Evolutionary conservation across 2,329 filamentous ascomycete species (phyloP).

Genomic region (Apiospora koreana): DNA sequence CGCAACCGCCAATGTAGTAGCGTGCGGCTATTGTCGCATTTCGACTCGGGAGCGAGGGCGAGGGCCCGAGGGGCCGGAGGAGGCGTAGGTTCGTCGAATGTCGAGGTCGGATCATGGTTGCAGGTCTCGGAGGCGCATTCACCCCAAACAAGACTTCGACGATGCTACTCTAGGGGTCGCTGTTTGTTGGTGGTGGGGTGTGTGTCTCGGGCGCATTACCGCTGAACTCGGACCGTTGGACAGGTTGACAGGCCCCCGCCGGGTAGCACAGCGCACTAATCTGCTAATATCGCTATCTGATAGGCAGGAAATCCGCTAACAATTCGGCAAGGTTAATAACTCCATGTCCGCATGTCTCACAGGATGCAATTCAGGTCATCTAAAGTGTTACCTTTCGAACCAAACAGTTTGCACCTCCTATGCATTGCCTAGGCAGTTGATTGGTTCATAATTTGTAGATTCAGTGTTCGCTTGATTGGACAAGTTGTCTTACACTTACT

Average conservation of each 20-base stretch:
- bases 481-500: neutral
- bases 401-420: too few relatives aligned
- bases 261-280: neutral
- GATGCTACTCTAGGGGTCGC: neutral
- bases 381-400: too few relatives aligned
- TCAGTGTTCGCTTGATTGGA: neutral
- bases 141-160: neutral
- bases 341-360: neutral
- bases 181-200: neutral
- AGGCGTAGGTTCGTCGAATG: conserved; percentile 6
- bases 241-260: neutral
- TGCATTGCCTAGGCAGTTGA: too few relatives aligned
- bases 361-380: neutral
- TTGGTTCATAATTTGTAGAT: neutral
- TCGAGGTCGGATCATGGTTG: conserved; percentile 6
- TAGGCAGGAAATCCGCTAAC: neutral
- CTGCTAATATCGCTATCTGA: neutral
- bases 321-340: neutral
- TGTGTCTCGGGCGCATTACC: neutral
- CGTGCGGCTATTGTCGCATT: neutral
- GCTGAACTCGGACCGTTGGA: neutral
- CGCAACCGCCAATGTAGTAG: neutral
- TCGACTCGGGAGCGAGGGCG: neutral
- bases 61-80: neutral
- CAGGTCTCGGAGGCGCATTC: neutral